A percentile compares a stretch with the other conserved stretches of the same genome.
Evolutionary conservation across 371 early-diverging fungal species (phyloP).

Genomic region (Mortierella sp.): DNA sequence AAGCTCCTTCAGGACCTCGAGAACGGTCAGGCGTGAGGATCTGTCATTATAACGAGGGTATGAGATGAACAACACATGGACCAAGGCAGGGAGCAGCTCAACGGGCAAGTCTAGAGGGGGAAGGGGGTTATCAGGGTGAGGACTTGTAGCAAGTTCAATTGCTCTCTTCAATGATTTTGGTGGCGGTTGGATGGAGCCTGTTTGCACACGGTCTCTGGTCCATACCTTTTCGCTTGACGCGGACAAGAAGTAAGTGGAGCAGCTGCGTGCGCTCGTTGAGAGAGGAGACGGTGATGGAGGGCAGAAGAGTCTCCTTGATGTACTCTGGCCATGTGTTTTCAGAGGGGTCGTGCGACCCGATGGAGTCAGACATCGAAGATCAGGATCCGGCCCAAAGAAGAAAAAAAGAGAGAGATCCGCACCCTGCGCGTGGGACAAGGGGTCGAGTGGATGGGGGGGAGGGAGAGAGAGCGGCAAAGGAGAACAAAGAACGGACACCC

Average conservation of each 20-base stretch:
- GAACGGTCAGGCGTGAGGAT: constrained; percentile 64
- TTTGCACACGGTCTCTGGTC: neutral
- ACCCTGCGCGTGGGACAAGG: too few relatives aligned
- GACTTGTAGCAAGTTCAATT: neutral
- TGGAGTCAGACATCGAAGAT: constrained; percentile 34
- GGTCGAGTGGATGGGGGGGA: constrained; percentile 7
- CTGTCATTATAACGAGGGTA: constrained; percentile 74
- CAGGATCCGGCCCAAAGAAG: neutral
- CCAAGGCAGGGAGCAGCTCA: constrained; percentile 63
- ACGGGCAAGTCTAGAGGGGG: constrained; percentile 62
- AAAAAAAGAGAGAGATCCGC: neutral
- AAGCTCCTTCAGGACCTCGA: constrained; percentile 69
- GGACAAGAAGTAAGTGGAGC: constrained; percentile 64
- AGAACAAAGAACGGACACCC: constrained; percentile 2
- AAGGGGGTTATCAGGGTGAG: constrained; percentile 6
- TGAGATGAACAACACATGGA: constrained; percentile 66
- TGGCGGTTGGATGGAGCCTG: neutral
- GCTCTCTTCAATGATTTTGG: neutral
- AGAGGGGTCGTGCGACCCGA: constrained; percentile 52
- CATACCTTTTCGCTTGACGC: constrained; percentile 68
- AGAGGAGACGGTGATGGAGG: constrained; percentile 62
- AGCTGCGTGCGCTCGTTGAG: constrained; percentile 66
- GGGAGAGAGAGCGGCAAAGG: constrained; percentile 1
- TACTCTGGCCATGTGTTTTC: constrained; percentile 70
- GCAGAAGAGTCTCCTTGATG: constrained; percentile 62